phyloP scores from a whole-genome alignment of 2,329 filamentous ascomycete species.

The Xylariaceae sp. region DNA sequence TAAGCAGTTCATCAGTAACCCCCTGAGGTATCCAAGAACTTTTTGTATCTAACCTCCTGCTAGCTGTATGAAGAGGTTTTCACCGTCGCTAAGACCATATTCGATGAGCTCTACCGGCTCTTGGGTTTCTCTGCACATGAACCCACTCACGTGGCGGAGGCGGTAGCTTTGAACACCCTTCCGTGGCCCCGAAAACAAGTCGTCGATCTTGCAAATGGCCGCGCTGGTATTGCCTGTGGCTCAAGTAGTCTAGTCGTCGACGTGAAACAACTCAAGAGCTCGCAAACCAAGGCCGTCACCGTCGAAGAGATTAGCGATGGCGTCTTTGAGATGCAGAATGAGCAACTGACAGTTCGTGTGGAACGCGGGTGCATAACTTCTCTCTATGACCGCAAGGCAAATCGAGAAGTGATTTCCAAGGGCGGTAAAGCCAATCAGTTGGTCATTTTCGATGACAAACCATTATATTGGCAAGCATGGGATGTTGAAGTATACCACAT shows the following conservation, averaged over 20 bases:
- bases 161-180: conserved; percentile 74
- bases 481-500: conserved; percentile 97
- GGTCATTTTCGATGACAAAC: conserved; percentile 95
- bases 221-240: conserved; percentile 53
- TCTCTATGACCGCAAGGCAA: conserved; percentile 66
- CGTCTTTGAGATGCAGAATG: conserved; percentile 74
- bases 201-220: conserved; percentile 54
- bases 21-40: neutral
- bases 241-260: conserved; percentile 45
- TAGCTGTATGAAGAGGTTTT: conserved; percentile 80
- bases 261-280: conserved; percentile 42
- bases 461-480: conserved; percentile 96
- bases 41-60: conserved; percentile 5
- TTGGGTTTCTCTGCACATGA: conserved; percentile 55
- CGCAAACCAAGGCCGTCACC: conserved; percentile 44
- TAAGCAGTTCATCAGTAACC: conserved; percentile 32
- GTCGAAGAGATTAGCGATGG: conserved; percentile 49
- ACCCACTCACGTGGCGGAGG: conserved; percentile 39
- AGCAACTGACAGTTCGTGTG: conserved; percentile 67
- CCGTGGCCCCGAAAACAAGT: conserved; percentile 79
- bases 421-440: conserved; percentile 80
- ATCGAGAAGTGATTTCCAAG: conserved; percentile 71
- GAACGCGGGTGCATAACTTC: conserved; percentile 75
- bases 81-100: conserved; percentile 64
- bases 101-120: conserved; percentile 62